These are phyloP conservation scores for Rhizophagus sp. DNA, from an alignment of 192 early-diverging fungal genomes.

Conservation along the genomic window DNA sequence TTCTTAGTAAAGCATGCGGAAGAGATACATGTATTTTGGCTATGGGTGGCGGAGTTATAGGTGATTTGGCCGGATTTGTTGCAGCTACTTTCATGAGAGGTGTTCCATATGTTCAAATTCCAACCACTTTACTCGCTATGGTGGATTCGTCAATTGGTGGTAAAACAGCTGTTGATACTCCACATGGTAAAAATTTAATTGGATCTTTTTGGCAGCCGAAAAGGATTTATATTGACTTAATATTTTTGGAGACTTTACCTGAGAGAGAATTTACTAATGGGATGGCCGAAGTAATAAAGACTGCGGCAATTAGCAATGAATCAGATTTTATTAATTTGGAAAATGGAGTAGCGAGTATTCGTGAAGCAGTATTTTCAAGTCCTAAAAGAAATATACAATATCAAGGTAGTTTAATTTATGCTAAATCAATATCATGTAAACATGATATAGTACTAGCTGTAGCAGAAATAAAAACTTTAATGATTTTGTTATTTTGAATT, in stretches of 20 bases:
- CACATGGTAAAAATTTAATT: conserved; percentile 92
- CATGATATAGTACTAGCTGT: too few relatives aligned
- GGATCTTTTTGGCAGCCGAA: conserved; percentile 97
- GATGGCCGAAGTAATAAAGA: conserved; percentile 98
- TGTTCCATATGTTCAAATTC: conserved; percentile 90
- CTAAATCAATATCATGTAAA: too few relatives aligned
- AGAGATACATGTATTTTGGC: conserved; percentile 92
- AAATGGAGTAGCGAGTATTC: conserved; percentile 78
- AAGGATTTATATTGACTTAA: conserved; percentile 90
- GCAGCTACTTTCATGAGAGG: conserved; percentile 99
- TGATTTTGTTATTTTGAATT: too few relatives aligned
- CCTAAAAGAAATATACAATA: conserved; percentile 33
- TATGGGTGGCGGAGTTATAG: conserved; percentile 96
- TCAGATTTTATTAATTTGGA: conserved; percentile 91
- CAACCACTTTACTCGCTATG: conserved; percentile 95
- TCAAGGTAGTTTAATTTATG: conserved; percentile 40
- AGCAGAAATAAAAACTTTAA: too few relatives aligned
- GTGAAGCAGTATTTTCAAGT: conserved; percentile 63
- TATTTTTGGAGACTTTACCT: conserved; percentile 83
- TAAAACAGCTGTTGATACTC: conserved; percentile 96
- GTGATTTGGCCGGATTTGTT: conserved; percentile 95
- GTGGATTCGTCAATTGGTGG: conserved; percentile 98
- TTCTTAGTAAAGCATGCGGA: conserved; percentile 81
- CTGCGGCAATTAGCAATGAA: conserved; percentile 89
- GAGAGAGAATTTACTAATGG: conserved; percentile 93